These are phyloP conservation scores for Trichoderma breve DNA, from an alignment of 2,329 filamentous ascomycete species.

Conservation along the genomic window DNA sequence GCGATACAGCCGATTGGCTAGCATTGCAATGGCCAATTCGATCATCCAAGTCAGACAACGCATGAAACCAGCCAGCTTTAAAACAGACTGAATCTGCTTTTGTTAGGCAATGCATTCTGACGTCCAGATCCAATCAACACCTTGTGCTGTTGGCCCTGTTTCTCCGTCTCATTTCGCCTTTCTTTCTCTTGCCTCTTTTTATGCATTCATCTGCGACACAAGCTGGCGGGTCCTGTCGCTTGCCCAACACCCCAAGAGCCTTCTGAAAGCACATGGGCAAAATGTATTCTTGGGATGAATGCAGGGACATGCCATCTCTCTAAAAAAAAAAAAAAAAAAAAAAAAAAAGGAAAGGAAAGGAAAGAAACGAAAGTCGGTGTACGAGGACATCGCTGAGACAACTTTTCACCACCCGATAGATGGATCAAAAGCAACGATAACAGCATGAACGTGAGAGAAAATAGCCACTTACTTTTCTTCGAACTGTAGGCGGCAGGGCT, in stretches of 20 bases:
- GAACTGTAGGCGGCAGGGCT: conserved; percentile 52
- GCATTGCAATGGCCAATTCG: background rate
- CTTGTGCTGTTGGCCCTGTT: background rate
- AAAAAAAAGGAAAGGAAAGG: background rate
- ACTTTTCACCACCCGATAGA: background rate
- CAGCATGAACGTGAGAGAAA: conserved; percentile 20
- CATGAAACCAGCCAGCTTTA: background rate
- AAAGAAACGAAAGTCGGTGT: background rate
- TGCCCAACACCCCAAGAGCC: background rate
- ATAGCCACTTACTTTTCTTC: conserved; percentile 52
- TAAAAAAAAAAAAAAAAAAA: background rate
- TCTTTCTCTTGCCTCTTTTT: background rate
- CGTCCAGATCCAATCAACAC: background rate
- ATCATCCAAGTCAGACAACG: background rate
- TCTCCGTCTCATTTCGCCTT: background rate
- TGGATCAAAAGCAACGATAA: conserved; percentile 1
- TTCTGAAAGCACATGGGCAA: conserved; percentile 9
- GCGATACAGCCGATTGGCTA: background rate
- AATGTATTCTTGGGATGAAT: conserved; percentile 7
- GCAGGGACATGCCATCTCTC: conserved; percentile 5
- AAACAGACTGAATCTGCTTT: background rate
- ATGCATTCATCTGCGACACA: background rate
- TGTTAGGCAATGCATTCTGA: background rate
- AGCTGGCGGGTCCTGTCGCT: conserved; percentile 3
- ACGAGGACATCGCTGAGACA: background rate